Base-by-base conservation (phyloP, 345 rosid species). In the Salix dunnii region DNA sequence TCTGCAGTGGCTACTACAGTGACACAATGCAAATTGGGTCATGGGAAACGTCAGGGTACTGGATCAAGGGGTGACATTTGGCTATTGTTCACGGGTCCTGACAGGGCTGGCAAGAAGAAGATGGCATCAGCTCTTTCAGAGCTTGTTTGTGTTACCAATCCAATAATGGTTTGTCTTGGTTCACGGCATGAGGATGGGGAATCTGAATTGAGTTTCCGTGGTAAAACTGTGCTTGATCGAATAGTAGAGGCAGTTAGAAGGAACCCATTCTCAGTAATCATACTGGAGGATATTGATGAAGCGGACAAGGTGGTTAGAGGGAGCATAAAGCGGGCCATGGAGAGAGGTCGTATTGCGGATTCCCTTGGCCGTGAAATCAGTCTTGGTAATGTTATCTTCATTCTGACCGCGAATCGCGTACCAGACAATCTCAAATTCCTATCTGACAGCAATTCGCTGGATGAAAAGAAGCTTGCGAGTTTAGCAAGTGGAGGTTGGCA, bases 321-420 rank as follows among this genome's bases (percentile, higher is more conserved):
- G 68, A 96, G 88, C 83, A 88, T 96, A 62, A 94, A 91, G 83
- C 79, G 88, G 72, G 99, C 98, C 6, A 90, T 96, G 90, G 97
- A 96, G 79, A 84, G 92, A 75, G 99, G 99, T 30, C 86, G 99
- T 67, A 87, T 96, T 76, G 72, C 89, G 20, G 97, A 96, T 87
- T 91, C 99, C 48, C 84, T 94, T 76, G 98, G 98, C 69, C 92
- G 99, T 3, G 99, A 96, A 81, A 88, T 92, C 80, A 96, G 97
- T 84, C 89, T 96, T 20, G 95, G 97, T 35, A 93, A 89, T 27
- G 94, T 94, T 28, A 96, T 91, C 58, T 85, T 96, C 72, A 90
- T 96, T 79, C 94, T 96, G 33, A 91, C 98, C 1, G 87, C 89
- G 36, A 87, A 80, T 67, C 87, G 94, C 85, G 77, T 86, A 67